phyloP scores from a whole-genome alignment of 148 eudicot genomes.

The Simmondsia chinensis region DNA sequence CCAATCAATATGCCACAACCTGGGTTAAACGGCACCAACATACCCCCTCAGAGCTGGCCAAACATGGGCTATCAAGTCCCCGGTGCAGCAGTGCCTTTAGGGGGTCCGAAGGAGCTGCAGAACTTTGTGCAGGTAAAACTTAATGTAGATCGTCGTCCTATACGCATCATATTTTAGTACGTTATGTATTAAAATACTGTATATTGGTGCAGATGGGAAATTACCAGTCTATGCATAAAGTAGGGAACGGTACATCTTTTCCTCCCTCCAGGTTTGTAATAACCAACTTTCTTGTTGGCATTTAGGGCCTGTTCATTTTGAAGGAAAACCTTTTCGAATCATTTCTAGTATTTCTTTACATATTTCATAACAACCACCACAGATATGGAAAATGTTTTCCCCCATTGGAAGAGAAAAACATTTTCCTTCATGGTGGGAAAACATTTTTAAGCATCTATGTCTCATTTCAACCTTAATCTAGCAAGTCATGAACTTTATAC shows the following conservation, averaged over 20 bases:
- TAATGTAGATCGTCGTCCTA: slow-evolving; percentile 2
- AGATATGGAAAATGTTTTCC: no score
- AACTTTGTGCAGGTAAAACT: slow-evolving; percentile 60
- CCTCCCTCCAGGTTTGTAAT: slow-evolving; percentile 52
- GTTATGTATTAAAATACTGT: slow-evolving; percentile 2
- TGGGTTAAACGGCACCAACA: slow-evolving; percentile 40
- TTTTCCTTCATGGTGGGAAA: no score
- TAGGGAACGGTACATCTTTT: slow-evolving; percentile 43
- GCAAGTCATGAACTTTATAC: no score
- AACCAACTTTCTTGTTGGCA: no score
- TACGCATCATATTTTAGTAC: neutral
- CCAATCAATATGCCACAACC: slow-evolving; percentile 37
- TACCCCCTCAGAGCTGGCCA: slow-evolving; percentile 63
- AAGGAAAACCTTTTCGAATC: no score
- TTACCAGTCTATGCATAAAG: slow-evolving; percentile 33
- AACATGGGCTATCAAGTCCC: slow-evolving; percentile 73
- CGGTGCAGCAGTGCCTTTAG: slow-evolving; percentile 49
- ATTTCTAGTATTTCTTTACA: no score
- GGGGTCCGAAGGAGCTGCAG: slow-evolving; percentile 53
- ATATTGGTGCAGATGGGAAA: slow-evolving; percentile 44
- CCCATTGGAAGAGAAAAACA: no score
- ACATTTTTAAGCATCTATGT: no score
- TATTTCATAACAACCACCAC: no score
- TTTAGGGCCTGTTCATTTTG: no score
- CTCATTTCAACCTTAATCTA: no score